Evolutionary conservation across 164 flowering plant species (phyloP).

Genomic region (Nymphaea colorata): DNA sequence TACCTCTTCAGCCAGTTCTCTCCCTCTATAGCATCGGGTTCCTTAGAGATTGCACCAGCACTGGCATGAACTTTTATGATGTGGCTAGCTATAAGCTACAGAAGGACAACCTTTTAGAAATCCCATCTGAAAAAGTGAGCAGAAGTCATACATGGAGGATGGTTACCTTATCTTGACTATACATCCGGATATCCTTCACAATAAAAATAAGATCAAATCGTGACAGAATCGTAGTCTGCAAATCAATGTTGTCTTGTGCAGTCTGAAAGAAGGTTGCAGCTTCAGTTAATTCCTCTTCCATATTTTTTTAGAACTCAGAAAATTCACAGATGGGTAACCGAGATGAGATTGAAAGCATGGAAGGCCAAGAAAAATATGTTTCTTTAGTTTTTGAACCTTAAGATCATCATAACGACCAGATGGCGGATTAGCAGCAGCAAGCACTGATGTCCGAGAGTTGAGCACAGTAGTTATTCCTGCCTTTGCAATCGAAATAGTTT

Average conservation of each 20-base stretch:
- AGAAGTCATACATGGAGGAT: neutral
- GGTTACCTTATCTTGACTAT: conserved; percentile 86
- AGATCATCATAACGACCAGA: conserved; percentile 99
- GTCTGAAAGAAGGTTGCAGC: conserved; percentile 36
- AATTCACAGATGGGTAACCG: too few species aligned
- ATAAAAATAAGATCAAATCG: conserved; percentile 95
- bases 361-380: neutral
- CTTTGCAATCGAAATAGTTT: conserved; percentile 98
- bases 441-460: conserved; percentile 96
- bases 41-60: conserved; percentile 41
- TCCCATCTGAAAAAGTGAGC: neutral
- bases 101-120: neutral
- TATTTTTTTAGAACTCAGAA: too few species aligned
- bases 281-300: neutral
- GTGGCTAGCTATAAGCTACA: conserved; percentile 90
- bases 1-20: conserved; percentile 97
- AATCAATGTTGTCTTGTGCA: conserved; percentile 94
- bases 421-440: conserved; percentile 99
- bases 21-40: conserved; percentile 47
- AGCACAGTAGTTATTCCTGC: conserved; percentile 99
- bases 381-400: conserved; percentile 34
- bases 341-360: too few species aligned
- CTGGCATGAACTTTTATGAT: conserved; percentile 85
- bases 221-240: conserved; percentile 98
- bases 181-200: conserved; percentile 87